Evolutionary conservation across 495 filamentous ascomycete genomes (phyloP).

Genomic region (Penicillium bialowiezense): DNA sequence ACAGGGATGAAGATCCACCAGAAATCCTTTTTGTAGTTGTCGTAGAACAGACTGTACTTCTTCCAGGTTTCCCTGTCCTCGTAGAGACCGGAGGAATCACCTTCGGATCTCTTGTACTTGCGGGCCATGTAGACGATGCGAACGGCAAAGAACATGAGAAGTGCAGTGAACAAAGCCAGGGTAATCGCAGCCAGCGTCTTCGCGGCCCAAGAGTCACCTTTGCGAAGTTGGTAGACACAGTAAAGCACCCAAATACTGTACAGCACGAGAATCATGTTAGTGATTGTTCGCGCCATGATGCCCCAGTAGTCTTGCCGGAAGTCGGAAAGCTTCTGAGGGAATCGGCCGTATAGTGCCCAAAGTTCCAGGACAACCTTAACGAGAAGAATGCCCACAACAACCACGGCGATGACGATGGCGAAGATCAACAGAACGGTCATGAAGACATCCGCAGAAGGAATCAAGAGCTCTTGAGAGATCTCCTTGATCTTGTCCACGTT

Average conservation of each 20-base stretch:
- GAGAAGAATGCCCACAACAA: slow-evolving; percentile 82
- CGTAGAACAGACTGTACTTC: slow-evolving; percentile 97
- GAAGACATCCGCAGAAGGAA: slow-evolving; percentile 89
- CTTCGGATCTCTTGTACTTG: slow-evolving; percentile 68
- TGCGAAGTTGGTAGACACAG: slow-evolving; percentile 91
- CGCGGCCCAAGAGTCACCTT: slow-evolving; percentile 94
- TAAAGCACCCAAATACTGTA: slow-evolving; percentile 96
- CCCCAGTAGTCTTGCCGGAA: slow-evolving; percentile 98
- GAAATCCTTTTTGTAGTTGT: slow-evolving; percentile 85
- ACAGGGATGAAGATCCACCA: slow-evolving; percentile 96
- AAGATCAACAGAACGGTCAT: slow-evolving; percentile 93
- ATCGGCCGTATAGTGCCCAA: slow-evolving; percentile 86
- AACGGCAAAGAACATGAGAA: slow-evolving; percentile 75
- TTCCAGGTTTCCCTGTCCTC: slow-evolving; percentile 89
- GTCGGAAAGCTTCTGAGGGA: slow-evolving; percentile 73
- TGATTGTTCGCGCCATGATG: slow-evolving; percentile 81
- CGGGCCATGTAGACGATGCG: slow-evolving; percentile 78
- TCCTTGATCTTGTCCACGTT: slow-evolving; percentile 68
- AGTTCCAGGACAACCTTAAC: slow-evolving; percentile 89
- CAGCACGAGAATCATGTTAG: slow-evolving; percentile 84
- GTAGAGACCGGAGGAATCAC: slow-evolving; percentile 70
- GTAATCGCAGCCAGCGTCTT: slow-evolving; percentile 83
- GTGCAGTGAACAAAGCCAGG: slow-evolving; percentile 70
- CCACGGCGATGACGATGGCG: slow-evolving; percentile 78
- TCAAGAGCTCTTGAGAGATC: slow-evolving; percentile 71